Percentiles rank a stretch among this genome's conserved stretches.
Conservation (phyloP, 176 grass and related monocot genomes). For the Dendrocalamus sinicus region DNA sequence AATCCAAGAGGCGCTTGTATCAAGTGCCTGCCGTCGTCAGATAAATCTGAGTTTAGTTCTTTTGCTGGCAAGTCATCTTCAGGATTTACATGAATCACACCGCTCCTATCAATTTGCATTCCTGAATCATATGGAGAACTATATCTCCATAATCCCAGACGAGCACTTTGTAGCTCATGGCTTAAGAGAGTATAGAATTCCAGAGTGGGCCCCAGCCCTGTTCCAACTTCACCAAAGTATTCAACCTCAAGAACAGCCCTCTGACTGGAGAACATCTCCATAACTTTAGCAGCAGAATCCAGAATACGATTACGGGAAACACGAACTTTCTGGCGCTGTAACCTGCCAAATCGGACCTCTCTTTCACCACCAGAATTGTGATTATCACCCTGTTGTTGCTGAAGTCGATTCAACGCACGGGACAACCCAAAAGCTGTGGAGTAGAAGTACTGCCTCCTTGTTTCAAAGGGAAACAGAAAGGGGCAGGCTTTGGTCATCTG, state of each 20-base stretch:
- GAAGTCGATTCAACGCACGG: slow-evolving; percentile 81
- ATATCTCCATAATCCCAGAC: slow-evolving; percentile 77
- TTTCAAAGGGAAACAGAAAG: slow-evolving; percentile 90
- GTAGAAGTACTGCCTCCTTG: slow-evolving; percentile 88
- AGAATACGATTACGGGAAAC: slow-evolving; percentile 81
- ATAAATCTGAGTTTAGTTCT: slow-evolving; percentile 37
- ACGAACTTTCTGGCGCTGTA: slow-evolving; percentile 82
- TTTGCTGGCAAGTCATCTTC: slow-evolving; percentile 38
- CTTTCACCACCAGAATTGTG: slow-evolving; percentile 65
- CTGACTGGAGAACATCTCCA: slow-evolving; percentile 77
- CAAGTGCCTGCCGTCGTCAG: slow-evolving; percentile 40
- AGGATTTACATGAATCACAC: slow-evolving; percentile 30
- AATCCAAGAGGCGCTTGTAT: slow-evolving; percentile 67
- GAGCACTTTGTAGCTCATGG: slow-evolving; percentile 69
- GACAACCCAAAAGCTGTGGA: slow-evolving; percentile 88
- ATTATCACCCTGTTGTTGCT: slow-evolving; percentile 85
- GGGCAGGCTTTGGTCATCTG: slow-evolving; percentile 83
- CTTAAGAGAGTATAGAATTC: slow-evolving; percentile 90
- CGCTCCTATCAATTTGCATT: slow-evolving; percentile 60
- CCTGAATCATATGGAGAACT: slow-evolving; percentile 49
- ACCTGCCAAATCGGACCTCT: slow-evolving; percentile 70
- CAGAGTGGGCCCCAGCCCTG: slow-evolving; percentile 84
- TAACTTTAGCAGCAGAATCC: slow-evolving; percentile 77
- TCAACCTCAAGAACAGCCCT: slow-evolving; percentile 81
- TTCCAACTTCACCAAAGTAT: slow-evolving; percentile 89